Evolutionary conservation across 495 filamentous ascomycete genomes (phyloP).

Genomic region (Daldinia grandis): DNA sequence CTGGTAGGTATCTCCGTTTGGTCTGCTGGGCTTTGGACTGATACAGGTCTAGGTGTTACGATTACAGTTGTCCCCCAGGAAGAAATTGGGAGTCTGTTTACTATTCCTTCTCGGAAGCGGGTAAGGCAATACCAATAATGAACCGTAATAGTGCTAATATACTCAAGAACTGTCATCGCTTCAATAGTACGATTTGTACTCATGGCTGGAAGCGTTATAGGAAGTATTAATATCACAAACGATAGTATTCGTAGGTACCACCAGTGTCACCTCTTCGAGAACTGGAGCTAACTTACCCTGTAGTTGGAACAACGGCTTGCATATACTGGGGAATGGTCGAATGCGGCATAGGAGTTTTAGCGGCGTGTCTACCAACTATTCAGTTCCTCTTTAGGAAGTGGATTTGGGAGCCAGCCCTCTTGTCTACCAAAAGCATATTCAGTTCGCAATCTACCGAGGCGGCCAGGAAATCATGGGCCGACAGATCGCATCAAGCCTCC

Average conservation of each 20-base stretch:
- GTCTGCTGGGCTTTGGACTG: neutral
- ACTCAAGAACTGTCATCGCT: constrained; percentile 17
- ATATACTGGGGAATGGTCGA: constrained; percentile 42
- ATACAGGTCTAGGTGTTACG: constrained; percentile 22
- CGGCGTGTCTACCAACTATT: constrained; percentile 37
- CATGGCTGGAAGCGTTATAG: constrained; percentile 21
- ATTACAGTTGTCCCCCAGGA: constrained; percentile 19
- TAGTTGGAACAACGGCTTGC: constrained; percentile 32
- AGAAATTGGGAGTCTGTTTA: constrained; percentile 30
- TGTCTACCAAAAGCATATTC: constrained; percentile 21
- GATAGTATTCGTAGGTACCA: constrained; percentile 35
- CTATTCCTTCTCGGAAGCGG: constrained; percentile 39
- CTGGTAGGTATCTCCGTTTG: constrained; percentile 23
- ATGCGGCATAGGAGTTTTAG: constrained; percentile 36
- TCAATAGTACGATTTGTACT: constrained; percentile 35
- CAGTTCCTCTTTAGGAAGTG: constrained; percentile 30
- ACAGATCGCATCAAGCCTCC: neutral
- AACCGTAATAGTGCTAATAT: constrained; percentile 4
- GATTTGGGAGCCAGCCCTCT: constrained; percentile 19
- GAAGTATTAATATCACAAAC: constrained; percentile 13
- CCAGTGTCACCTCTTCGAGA: neutral
- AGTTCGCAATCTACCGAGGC: constrained; percentile 9
- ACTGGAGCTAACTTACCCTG: neutral
- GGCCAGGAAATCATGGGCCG: neutral
- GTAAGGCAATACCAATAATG: constrained; percentile 10